Evolutionary conservation across 768 basidiomycete species (phyloP).

Genomic region (Pleurotus giganteus): DNA sequence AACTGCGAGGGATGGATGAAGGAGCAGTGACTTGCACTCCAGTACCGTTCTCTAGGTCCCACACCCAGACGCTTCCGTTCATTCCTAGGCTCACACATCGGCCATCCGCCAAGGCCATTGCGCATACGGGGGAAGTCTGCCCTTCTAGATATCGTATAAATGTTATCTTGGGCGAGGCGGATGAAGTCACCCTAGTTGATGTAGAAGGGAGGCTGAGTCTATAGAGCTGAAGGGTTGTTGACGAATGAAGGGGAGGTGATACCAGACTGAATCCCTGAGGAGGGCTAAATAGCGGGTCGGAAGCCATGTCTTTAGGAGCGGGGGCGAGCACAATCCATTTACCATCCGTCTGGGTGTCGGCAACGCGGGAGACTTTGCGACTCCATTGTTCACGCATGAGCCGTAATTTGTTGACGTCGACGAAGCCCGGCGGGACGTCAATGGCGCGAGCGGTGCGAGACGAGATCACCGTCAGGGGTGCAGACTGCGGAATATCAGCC

Average conservation of each 20-base stretch:
- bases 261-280: slow-evolving; percentile 12
- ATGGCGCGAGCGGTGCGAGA: slow-evolving; percentile 68
- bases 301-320: slow-evolving; percentile 27
- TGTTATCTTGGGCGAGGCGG: slow-evolving; percentile 58
- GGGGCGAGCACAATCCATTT: slow-evolving; percentile 83
- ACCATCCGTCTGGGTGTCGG: slow-evolving; percentile 80
- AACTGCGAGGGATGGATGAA: slow-evolving; percentile 16
- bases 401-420: slow-evolving; percentile 62
- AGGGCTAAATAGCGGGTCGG: slow-evolving; percentile 23
- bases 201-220: slow-evolving; percentile 60
- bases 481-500: slow-evolving; percentile 6
- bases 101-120: slow-evolving; percentile 76
- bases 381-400: slow-evolving; percentile 74
- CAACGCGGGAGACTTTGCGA: slow-evolving; percentile 67
- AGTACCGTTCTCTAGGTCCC: slow-evolving; percentile 72
- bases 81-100: slow-evolving; percentile 74
- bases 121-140: slow-evolving; percentile 61
- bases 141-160: slow-evolving; percentile 75
- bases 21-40: slow-evolving; percentile 40
- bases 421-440: slow-evolving; percentile 71
- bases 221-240: slow-evolving; percentile 69
- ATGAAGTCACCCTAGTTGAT: slow-evolving; percentile 41
- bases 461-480: slow-evolving; percentile 42
- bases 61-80: slow-evolving; percentile 80
- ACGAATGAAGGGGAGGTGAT: slow-evolving; percentile 27